Base-by-base conservation (phyloP, 2,329 filamentous ascomycete genomes). In the Colletotrichum shisoi region DNA sequence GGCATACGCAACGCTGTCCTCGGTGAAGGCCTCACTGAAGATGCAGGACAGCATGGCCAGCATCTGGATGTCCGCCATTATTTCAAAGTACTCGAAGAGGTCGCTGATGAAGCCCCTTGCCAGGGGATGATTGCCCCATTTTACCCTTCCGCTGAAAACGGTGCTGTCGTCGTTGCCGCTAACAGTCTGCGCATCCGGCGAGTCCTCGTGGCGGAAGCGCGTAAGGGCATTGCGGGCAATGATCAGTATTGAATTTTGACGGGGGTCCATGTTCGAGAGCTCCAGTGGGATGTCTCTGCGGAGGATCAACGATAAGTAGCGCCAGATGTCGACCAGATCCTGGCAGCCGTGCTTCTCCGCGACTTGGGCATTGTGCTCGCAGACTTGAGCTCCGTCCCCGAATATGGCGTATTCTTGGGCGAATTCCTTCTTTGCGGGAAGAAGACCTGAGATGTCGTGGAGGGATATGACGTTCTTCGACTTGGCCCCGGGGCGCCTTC, bases 291-390 rank as follows among this genome's bases (percentile, higher is more conserved):
- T 89, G 51, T 92, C 88, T 71, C 91, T 91, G 70, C 89, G 88
- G 52, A 98, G 80, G 6, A 98, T 82, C 65, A 97, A 81, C 19
- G 87, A 89, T 62, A 93, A 83, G 70, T 97, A 90, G 56, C 86
- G 87, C 95, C 95, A 99, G 7, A 96, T 86, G 71, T 93, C 87
- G 31, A 91, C 89, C 37, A 96, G 79, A 70, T 97, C 92, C 15
- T 82, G 76, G 70, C 87, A 85, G 4, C 90, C 91, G 71, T 90
- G 84, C 69, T 87, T 89, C 71, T 88, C 84, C 9, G 94, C 94
- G 52, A 96, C 88, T 1, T 80, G 79, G 9, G 93, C 92, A 76
- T 99, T 99, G 73, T 96, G 90, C 51, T 86, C 83, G 77, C 94
- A 98, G 3, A 97, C 88, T 44, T 90, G 86, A n/a, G 88, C 86